A percentile compares a stretch with the other conserved stretches of the same genome.
Conservation (phyloP, 2,329 filamentous ascomycete species). For the Colletotrichum abscissum region DNA sequence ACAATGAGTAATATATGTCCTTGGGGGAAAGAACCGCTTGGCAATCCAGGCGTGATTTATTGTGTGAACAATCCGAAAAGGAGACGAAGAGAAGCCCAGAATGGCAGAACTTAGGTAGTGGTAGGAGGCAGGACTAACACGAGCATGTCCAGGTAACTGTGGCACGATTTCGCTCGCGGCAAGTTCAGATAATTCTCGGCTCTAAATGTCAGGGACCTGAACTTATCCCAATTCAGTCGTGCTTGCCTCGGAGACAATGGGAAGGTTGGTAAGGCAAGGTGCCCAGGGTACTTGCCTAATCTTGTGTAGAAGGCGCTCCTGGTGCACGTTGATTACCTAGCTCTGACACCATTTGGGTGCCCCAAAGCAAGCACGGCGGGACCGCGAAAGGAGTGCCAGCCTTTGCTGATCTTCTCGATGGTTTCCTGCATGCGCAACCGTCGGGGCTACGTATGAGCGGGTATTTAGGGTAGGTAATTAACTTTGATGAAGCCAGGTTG, state of each 20-base stretch:
- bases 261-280: background rate
- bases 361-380: background rate
- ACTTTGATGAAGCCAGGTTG: no score
- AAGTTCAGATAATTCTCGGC: background rate
- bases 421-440: no score
- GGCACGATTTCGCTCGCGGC: background rate
- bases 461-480: no score
- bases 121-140: background rate
- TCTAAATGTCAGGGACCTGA: background rate
- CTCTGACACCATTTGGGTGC: background rate
- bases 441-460: background rate
- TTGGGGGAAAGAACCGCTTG: background rate
- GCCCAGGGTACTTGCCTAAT: background rate
- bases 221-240: background rate
- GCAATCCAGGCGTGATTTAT: background rate
- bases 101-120: background rate
- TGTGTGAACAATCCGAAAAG: background rate
- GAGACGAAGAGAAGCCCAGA: background rate
- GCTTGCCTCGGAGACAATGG: background rate
- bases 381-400: background rate
- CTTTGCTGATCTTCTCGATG: background rate
- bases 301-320: background rate
- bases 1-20: background rate
- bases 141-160: background rate
- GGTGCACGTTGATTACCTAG: background rate